Conservation (phyloP, 345 rosid genomes). For the Angophora floribunda region DNA sequence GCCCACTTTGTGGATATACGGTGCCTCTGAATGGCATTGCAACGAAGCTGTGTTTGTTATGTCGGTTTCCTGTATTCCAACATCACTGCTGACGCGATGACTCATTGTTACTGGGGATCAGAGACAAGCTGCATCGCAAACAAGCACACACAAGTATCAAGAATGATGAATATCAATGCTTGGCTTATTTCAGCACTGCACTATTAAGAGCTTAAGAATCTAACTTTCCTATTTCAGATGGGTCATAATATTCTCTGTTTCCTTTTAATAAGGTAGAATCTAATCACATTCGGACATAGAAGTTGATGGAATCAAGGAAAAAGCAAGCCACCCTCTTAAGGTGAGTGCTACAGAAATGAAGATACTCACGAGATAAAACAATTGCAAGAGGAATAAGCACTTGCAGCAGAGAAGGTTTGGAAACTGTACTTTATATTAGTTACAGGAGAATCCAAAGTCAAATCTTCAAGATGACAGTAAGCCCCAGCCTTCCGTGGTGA, state of each 20-base stretch:
- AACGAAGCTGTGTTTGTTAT: neutral
- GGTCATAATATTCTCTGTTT: neutral
- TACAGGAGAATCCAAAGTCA: neutral
- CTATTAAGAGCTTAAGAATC: neutral
- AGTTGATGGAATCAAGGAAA: neutral
- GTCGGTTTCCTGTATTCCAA: neutral
- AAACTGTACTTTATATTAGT: neutral
- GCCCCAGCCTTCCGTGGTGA: neutral
- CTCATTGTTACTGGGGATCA: neutral
- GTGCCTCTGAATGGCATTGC: neutral
- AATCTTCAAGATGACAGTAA: neutral
- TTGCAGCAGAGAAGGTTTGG: neutral
- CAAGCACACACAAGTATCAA: neutral
- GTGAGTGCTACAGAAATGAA: neutral
- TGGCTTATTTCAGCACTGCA: neutral
- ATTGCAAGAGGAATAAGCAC: neutral
- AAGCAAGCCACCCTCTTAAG: neutral
- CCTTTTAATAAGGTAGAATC: neutral
- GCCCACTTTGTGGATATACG: constrained; percentile 8
- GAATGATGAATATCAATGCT: neutral
- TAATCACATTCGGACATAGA: neutral
- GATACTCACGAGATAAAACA: neutral
- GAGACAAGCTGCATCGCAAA: neutral
- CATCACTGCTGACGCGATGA: neutral
- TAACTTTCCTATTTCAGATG: neutral